phyloP scores from a whole-genome alignment of 257 asterid genomes.

The Capsicum chinense region DNA sequence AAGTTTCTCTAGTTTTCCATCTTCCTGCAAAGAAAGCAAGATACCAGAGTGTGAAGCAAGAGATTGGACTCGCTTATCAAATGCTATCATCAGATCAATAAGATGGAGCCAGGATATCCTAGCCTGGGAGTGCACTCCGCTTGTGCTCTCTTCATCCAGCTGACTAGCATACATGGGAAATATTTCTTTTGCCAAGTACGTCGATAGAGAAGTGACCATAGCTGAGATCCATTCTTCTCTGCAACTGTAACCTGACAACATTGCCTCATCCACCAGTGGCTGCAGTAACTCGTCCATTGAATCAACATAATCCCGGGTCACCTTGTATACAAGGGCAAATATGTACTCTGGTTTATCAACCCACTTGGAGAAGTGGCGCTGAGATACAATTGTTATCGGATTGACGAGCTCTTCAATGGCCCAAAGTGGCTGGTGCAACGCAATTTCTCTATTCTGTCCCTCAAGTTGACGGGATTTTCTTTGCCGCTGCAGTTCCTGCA shows the following conservation, averaged over 20 bases:
- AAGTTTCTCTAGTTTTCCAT: constrained; percentile 62
- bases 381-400: constrained; percentile 80
- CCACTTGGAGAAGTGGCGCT: constrained; percentile 91
- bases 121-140: constrained; percentile 56
- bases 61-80: constrained; percentile 73
- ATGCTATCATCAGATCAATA: constrained; percentile 79
- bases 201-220: constrained; percentile 77
- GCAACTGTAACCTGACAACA: constrained; percentile 95
- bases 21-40: constrained; percentile 63
- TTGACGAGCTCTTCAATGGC: constrained; percentile 94
- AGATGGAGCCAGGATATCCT: constrained; percentile 80
- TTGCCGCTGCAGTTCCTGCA: constrained; percentile 86
- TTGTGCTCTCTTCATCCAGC: constrained; percentile 62
- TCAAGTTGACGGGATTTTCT: constrained; percentile 85
- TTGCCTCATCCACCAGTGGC: constrained; percentile 91
- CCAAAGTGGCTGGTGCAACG: constrained; percentile 91
- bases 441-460: constrained; percentile 56
- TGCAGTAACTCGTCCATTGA: constrained; percentile 95
- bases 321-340: constrained; percentile 85
- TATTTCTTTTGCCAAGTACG: constrained; percentile 82
- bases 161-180: constrained; percentile 59
- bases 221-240: constrained; percentile 98
- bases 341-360: constrained; percentile 86
- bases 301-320: constrained; percentile 89
- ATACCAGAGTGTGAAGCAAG: constrained; percentile 75